phyloP scores from a whole-genome alignment of 768 basidiomycete species.

The Kwoniella mangroviensis region DNA sequence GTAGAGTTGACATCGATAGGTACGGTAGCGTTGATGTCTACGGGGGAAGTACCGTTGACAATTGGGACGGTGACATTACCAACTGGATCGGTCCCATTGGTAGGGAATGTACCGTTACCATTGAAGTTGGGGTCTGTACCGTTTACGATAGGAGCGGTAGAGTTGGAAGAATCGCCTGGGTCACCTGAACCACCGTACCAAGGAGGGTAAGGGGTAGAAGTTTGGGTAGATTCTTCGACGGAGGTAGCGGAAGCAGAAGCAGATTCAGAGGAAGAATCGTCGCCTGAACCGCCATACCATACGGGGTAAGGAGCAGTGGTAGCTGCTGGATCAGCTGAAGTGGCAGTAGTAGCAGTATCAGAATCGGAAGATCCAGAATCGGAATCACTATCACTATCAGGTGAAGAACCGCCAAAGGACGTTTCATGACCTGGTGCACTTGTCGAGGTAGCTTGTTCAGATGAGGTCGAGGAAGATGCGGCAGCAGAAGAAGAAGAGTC shows the following conservation, averaged over 20 bases:
- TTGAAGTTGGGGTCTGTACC: conserved; percentile 14
- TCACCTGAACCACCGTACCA: background rate
- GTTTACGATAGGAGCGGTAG: conserved; percentile 6
- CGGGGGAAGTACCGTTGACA: conserved; percentile 1
- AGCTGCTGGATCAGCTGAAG: conserved; percentile 3
- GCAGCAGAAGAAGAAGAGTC: conserved; percentile 18
- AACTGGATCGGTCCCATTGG: conserved; percentile 3
- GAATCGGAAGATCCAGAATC: conserved; percentile 11
- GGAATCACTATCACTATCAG: conserved; percentile 7
- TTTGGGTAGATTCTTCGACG: background rate
- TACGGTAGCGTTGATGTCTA: conserved; percentile 1
- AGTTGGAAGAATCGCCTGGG: background rate
- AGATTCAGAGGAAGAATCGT: background rate
- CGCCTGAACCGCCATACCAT: conserved; percentile 29
- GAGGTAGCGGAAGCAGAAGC: background rate
- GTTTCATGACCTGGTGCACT: conserved; percentile 16
- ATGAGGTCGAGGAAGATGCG: background rate
- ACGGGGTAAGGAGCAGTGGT: conserved; percentile 17
- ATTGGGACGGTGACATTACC: conserved; percentile 4
- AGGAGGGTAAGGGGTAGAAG: background rate
- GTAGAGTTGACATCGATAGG: conserved; percentile 16
- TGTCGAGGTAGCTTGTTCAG: background rate
- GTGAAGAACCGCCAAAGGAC: conserved; percentile 16
- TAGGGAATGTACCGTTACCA: background rate
- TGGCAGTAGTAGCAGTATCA: conserved; percentile 2